These are phyloP conservation scores for Fusarium sp. DNA, from an alignment of 2,329 filamentous ascomycete genomes.

Conservation along the genomic window DNA sequence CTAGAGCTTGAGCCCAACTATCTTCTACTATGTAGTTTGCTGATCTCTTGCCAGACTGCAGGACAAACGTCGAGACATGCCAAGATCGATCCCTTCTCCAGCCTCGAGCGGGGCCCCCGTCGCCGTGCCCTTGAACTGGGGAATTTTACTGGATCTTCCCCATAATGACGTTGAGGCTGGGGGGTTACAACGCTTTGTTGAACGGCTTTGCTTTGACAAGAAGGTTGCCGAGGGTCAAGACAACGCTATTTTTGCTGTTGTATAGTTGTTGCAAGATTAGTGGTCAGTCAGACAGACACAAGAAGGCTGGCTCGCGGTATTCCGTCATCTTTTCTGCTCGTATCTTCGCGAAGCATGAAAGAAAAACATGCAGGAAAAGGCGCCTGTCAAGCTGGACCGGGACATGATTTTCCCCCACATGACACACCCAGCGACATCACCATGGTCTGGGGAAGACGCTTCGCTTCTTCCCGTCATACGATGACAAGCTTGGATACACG, in stretches of 20 bases:
- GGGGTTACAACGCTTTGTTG: conserved; percentile 16
- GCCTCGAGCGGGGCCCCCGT: conserved; percentile 32
- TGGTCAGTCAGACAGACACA: conserved; percentile 6
- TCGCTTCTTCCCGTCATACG: conserved; percentile 43
- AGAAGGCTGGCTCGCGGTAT: neutral
- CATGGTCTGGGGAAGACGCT: conserved; percentile 31
- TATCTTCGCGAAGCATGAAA: conserved; percentile 21
- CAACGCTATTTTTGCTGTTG: conserved; percentile 2
- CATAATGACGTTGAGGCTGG: conserved; percentile 42
- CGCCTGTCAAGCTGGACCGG: conserved; percentile 28
- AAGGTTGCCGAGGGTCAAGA: conserved; percentile 1
- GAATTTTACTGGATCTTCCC: conserved; percentile 23
- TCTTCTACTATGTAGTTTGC: neutral
- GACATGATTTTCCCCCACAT: conserved; percentile 39
- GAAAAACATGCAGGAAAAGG: conserved; percentile 15
- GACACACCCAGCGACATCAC: conserved; percentile 35
- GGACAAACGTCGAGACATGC: conserved; percentile 15
- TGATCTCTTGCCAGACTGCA: conserved; percentile 11
- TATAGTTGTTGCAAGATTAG: conserved; percentile 17
- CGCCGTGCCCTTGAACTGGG: conserved; percentile 29
- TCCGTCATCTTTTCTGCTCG: conserved; percentile 1
- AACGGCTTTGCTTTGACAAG: conserved; percentile 3
- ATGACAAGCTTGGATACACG: conserved; percentile 29
- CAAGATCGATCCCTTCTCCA: conserved; percentile 41
- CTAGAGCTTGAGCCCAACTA: conserved; percentile 2